Percentiles rank a stretch among this genome's conserved stretches.
phyloP scores from a whole-genome alignment of 495 filamentous ascomycete species.

The Aspergillus leporis region DNA sequence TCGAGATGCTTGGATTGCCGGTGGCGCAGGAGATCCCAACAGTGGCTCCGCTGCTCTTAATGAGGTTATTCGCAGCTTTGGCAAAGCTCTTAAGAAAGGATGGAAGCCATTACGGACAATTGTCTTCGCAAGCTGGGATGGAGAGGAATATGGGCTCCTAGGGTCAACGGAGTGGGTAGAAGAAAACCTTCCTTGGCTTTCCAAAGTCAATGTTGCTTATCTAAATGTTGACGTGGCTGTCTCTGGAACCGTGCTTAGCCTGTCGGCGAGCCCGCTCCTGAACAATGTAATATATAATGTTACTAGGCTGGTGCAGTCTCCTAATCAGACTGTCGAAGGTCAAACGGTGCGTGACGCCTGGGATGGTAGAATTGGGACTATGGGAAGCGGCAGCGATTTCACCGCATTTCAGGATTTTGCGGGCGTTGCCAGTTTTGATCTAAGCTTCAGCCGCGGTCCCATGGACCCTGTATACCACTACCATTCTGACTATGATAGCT shows the following conservation, averaged over 20 bases:
- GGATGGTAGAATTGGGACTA: conserved; percentile 60
- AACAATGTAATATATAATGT: conserved; percentile 73
- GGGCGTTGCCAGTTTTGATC: conserved; percentile 64
- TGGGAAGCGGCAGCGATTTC: conserved; percentile 73
- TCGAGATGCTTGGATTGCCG: conserved; percentile 90
- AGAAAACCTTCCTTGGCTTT: conserved; percentile 86
- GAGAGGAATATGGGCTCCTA: conserved; percentile 70
- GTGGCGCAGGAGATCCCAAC: conserved; percentile 82
- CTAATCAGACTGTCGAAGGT: conserved; percentile 64
- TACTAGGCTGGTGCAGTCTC: conserved; percentile 69
- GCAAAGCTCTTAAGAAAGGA: conserved; percentile 67
- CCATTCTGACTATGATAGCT: conserved; percentile 76
- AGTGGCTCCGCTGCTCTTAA: conserved; percentile 88
- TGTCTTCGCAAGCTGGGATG: conserved; percentile 74
- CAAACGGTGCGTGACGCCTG: conserved; percentile 69
- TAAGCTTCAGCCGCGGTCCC: conserved; percentile 51
- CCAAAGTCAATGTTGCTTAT: conserved; percentile 69
- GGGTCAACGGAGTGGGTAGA: conserved; percentile 77
- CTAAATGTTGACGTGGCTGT: conserved; percentile 70
- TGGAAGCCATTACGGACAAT: conserved; percentile 90
- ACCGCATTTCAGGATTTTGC: conserved; percentile 75
- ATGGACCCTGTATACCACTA: conserved; percentile 68
- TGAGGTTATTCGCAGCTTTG: conserved; percentile 82
- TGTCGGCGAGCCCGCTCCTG: conserved; percentile 68
- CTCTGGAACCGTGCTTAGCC: conserved; percentile 47